Evolutionary conservation across 2,329 filamentous ascomycete genomes (phyloP).

Genomic region (Botrytis deweyae): DNA sequence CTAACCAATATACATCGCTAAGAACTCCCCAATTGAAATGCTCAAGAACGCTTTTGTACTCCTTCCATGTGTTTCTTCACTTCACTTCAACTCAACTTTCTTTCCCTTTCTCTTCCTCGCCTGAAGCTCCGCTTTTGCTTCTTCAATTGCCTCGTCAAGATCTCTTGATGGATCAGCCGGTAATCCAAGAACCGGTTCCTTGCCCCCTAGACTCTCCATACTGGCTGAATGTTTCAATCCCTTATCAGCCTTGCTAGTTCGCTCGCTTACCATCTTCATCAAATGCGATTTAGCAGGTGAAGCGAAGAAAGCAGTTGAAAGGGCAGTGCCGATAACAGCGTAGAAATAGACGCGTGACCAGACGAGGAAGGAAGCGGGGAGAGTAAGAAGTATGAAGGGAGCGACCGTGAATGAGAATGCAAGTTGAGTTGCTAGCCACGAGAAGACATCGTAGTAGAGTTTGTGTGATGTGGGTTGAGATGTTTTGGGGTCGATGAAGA

Average conservation of each 20-base stretch:
- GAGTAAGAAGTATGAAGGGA: conserved; percentile 80
- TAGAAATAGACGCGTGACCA: conserved; percentile 93
- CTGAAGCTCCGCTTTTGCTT: conserved; percentile 52
- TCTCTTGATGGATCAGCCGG: conserved; percentile 73
- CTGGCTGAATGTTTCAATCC: conserved; percentile 51
- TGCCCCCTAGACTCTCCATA: conserved; percentile 55
- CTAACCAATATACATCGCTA: background rate
- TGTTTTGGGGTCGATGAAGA: conserved; percentile 82
- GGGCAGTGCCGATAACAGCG: conserved; percentile 64
- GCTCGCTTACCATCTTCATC: conserved; percentile 57
- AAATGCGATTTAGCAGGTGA: conserved; percentile 69
- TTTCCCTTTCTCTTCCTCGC: conserved; percentile 32
- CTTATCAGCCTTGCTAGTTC: conserved; percentile 46
- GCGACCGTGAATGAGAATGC: conserved; percentile 78
- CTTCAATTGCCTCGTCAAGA: conserved; percentile 59
- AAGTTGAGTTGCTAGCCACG: conserved; percentile 74
- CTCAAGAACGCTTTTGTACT: conserved; percentile 92
- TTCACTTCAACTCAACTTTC: conserved; percentile 34
- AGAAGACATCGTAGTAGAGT: conserved; percentile 79
- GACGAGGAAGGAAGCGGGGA: conserved; percentile 67
- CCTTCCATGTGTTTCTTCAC: conserved; percentile 59
- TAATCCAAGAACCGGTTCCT: conserved; percentile 71
- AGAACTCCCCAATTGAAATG: conserved; percentile 73
- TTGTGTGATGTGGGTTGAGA: conserved; percentile 69
- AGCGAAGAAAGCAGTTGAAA: conserved; percentile 72